phyloP scores from a whole-genome alignment of 169 alveolate genomes.

The Plasmodium gaboni region DNA sequence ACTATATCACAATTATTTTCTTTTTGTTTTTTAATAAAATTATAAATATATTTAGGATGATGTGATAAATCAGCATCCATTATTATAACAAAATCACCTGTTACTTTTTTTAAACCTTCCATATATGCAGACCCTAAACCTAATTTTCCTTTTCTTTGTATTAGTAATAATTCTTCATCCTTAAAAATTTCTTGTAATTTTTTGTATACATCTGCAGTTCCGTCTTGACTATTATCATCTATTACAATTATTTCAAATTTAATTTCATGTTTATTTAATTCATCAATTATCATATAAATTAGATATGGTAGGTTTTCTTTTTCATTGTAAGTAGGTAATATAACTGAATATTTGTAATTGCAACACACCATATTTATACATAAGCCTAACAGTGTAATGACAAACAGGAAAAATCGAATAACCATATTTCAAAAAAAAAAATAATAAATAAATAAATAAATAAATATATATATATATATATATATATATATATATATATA shows the following conservation, averaged over 20 bases:
- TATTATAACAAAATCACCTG: slow-evolving; percentile 94
- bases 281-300: slow-evolving; percentile 89
- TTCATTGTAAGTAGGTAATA: slow-evolving; percentile 97
- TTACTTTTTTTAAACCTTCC: slow-evolving; percentile 93
- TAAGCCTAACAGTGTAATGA: too few relatives aligned
- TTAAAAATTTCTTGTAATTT: slow-evolving; percentile 38
- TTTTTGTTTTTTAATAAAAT: slow-evolving; percentile 92
- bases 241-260: slow-evolving; percentile 94
- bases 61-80: slow-evolving; percentile 99
- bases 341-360: slow-evolving; percentile 87
- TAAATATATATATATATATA: background rate
- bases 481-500: background rate
- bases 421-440: background rate
- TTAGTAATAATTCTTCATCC: slow-evolving; percentile 82
- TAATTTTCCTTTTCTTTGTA: slow-evolving; percentile 93
- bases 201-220: slow-evolving; percentile 87
- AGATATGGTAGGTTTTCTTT: slow-evolving; percentile 95
- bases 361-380: slow-evolving; percentile 17
- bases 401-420: background rate
- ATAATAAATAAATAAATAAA: background rate
- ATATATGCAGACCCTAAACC: slow-evolving; percentile 98
- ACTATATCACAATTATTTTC: slow-evolving; percentile 94
- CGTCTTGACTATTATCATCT: slow-evolving; percentile 97
- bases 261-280: slow-evolving; percentile 88
- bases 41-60: slow-evolving; percentile 95